Evolutionary conservation across 805 yeast species (phyloP), one percentile per base, ranked within the genome.

Genomic region (Candida anglica): DNA sequence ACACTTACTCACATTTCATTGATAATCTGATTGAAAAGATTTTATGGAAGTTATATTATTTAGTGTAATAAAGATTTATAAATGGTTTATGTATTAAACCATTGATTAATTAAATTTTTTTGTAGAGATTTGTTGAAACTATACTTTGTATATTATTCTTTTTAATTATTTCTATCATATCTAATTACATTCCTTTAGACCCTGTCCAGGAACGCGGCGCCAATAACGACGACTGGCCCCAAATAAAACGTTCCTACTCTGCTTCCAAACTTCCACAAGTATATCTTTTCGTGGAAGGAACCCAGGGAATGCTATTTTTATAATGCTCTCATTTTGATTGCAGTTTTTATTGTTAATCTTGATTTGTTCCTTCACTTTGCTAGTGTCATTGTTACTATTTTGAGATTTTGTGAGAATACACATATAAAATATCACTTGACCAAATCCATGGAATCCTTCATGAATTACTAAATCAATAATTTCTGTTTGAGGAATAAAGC

Each of bases 381-480:
- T 33, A 23, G 32, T 39, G 22, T 30, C 39, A 4, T 27, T 16
- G 19, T n/a, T 5, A 17, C 9, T 6, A 16, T 28, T 16, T 19
- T 28, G 22, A 19, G 22, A 10, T 33, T 68, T 68, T 13, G 79
- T 71, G 22, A 83, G 59, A 4, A 83, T 61, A 27, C 81, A 76
- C 52, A 85, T 58, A 48, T 83, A 80, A 51, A 70, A 80, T 2
- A 80, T 63, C 7, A 83, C 86, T 41, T 66, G 69, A 41, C 79
- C 79, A 41, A 77, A 73, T 5, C 81, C 81, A 35, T 67, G 67
- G 50, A 86, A 84, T 0, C 85, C 89, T 53, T 86, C 95, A 50
- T 83, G 83, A 17, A 86, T 78, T 0, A 82, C 73, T 8, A 85
- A 53, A 52, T 84, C 91, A 3, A 73, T 69, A 33, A 85, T 68